A percentile compares a stretch with the other conserved stretches of the same genome.
These are phyloP conservation scores for Umbelopsis ramanniana DNA, from an alignment of 192 early-diverging fungal genomes.

Conservation along the genomic window DNA sequence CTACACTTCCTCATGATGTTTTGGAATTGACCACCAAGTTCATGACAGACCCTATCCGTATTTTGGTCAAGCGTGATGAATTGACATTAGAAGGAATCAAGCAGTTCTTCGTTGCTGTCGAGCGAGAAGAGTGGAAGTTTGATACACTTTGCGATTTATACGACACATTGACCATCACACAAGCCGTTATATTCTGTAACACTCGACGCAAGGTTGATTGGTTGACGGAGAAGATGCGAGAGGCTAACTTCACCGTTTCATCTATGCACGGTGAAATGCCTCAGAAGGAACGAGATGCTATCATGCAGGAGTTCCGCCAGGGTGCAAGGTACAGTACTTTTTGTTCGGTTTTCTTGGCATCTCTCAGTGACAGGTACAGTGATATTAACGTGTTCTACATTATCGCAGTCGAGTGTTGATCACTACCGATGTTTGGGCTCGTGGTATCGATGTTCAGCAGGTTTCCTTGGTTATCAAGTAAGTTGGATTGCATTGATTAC, in stretches of 20 bases:
- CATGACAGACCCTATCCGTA: slow-evolving; percentile 98
- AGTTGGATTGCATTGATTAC: neutral
- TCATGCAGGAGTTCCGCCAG: slow-evolving; percentile 99
- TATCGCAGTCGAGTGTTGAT: slow-evolving; percentile 89
- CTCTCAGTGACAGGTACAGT: neutral
- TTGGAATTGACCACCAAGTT: slow-evolving; percentile 96
- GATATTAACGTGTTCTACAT: neutral
- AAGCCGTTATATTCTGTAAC: slow-evolving; percentile 99
- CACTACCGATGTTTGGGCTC: slow-evolving; percentile 96
- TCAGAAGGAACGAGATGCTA: slow-evolving; percentile 91
- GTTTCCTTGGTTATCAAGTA: slow-evolving; percentile 92
- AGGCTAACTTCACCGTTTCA: slow-evolving; percentile 92
- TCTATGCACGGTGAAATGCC: slow-evolving; percentile 99
- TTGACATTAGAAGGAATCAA: slow-evolving; percentile 89
- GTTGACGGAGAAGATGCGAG: slow-evolving; percentile 95
- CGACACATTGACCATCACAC: slow-evolving; percentile 97
- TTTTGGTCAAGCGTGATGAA: slow-evolving; percentile 98
- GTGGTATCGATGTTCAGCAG: slow-evolving; percentile 99
- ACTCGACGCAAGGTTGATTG: slow-evolving; percentile 99
- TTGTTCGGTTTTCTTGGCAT: neutral
- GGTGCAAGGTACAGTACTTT: slow-evolving; percentile 56
- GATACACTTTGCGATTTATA: slow-evolving; percentile 98
- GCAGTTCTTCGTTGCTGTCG: slow-evolving; percentile 98
- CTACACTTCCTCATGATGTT: slow-evolving; percentile 96
- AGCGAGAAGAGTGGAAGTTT: slow-evolving; percentile 99